Percentiles rank a stretch among this genome's conserved stretches.
phyloP scores from a whole-genome alignment of 768 basidiomycete genomes.

The Antrodiella citrinella region DNA sequence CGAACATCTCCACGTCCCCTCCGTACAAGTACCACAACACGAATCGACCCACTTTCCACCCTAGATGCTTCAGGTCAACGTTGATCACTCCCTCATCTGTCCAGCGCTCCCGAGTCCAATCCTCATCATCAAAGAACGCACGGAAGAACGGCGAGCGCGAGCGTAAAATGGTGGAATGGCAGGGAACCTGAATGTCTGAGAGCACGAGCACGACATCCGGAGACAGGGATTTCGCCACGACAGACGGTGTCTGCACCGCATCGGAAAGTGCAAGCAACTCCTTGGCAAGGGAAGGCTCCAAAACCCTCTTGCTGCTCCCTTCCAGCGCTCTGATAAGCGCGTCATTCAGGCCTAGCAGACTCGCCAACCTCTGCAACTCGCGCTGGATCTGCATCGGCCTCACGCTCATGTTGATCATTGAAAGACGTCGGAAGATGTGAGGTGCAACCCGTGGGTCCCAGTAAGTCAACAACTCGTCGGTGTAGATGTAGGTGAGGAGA shows the following conservation, averaged over 20 bases:
- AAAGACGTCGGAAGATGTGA: neutral
- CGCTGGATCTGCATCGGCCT: slow-evolving; percentile 39
- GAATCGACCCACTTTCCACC: slow-evolving; percentile 66
- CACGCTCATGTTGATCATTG: neutral
- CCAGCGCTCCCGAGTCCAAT: slow-evolving; percentile 73
- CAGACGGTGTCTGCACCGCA: slow-evolving; percentile 18
- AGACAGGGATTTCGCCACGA: neutral
- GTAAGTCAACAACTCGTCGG: slow-evolving; percentile 71
- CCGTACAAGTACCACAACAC: slow-evolving; percentile 77
- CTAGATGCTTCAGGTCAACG: slow-evolving; percentile 67
- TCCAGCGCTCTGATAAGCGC: slow-evolving; percentile 47
- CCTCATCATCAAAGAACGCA: slow-evolving; percentile 58
- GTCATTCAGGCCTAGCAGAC: slow-evolving; percentile 44
- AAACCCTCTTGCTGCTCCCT: slow-evolving; percentile 49
- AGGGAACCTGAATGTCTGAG: slow-evolving; percentile 50
- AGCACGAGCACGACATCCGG: slow-evolving; percentile 71
- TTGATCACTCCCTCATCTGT: slow-evolving; percentile 39
- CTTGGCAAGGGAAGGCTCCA: slow-evolving; percentile 36
- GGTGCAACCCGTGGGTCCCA: slow-evolving; percentile 70
- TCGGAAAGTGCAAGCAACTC: slow-evolving; percentile 48
- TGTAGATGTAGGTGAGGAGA: slow-evolving; percentile 80
- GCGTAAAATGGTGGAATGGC: slow-evolving; percentile 72
- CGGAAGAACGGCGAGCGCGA: slow-evolving; percentile 80
- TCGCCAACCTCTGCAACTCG: slow-evolving; percentile 56
- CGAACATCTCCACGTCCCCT: slow-evolving; percentile 57